A percentile compares a stretch with the other conserved stretches of the same genome.
phyloP scores from a whole-genome alignment of 257 asterid species.

The Solanum chaucha region DNA sequence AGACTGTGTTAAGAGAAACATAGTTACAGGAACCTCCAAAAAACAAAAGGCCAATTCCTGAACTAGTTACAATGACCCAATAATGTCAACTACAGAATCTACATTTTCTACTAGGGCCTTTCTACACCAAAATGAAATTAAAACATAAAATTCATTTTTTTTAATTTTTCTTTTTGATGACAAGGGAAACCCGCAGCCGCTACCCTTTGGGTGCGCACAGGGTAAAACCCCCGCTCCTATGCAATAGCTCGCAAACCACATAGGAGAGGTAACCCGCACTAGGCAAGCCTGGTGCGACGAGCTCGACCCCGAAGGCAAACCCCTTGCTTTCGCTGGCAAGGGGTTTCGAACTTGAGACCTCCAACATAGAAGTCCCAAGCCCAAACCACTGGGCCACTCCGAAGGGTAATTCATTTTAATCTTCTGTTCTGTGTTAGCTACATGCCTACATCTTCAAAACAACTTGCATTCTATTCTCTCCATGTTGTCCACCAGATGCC shows the following conservation, averaged over 20 bases:
- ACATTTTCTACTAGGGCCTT: not conserved
- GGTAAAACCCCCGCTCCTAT: too few relatives aligned
- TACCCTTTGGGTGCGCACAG: too few relatives aligned
- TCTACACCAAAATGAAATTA: not conserved
- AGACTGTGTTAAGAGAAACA: not conserved
- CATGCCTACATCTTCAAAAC: not conserved
- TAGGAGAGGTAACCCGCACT: too few relatives aligned
- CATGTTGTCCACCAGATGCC: not conserved
- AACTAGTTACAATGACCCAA: not conserved
- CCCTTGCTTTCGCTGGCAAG: too few relatives aligned
- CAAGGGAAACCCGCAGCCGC: too few relatives aligned
- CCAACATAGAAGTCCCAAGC: too few relatives aligned
- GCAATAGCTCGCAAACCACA: too few relatives aligned
- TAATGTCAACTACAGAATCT: not conserved
- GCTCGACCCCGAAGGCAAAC: too few relatives aligned
- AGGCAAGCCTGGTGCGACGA: too few relatives aligned
- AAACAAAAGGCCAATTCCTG: not conserved
- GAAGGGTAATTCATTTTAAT: not conserved
- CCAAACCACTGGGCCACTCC: too few relatives aligned
- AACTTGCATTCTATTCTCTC: not conserved
- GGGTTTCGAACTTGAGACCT: too few relatives aligned
- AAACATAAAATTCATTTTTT: not conserved
- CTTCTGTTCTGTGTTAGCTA: not conserved
- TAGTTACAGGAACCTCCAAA: not conserved
- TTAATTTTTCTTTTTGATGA: too few relatives aligned